Percentiles rank a stretch among this genome's conserved stretches.
These are phyloP conservation scores for Fusarium haematococcum DNA, from an alignment of 2,329 filamentous ascomycete genomes.

Conservation along the genomic window DNA sequence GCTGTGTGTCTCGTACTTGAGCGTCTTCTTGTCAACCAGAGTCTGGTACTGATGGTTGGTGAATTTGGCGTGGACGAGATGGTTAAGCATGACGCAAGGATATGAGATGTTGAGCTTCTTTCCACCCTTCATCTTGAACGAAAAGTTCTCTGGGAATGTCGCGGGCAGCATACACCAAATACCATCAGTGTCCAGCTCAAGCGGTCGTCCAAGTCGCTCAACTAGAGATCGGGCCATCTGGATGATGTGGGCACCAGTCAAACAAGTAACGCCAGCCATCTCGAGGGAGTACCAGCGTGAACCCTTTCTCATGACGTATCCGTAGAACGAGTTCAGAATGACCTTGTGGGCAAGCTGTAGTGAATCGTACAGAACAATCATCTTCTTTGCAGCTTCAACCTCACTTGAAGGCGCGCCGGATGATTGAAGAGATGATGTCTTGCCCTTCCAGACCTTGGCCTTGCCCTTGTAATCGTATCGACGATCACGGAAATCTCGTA, in stretches of 20 bases:
- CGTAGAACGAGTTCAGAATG: slow-evolving; percentile 99
- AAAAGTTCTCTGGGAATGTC: slow-evolving; percentile 95
- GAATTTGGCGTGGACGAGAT: slow-evolving; percentile 92
- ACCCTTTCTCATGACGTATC: slow-evolving; percentile 99
- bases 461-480: slow-evolving; percentile 99
- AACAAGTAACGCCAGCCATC: slow-evolving; percentile 98
- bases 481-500: slow-evolving; percentile 94
- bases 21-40: slow-evolving; percentile 79
- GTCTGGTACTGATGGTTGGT: slow-evolving; percentile 99
- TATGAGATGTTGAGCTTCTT: slow-evolving; percentile 98
- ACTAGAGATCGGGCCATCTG: slow-evolving; percentile 95
- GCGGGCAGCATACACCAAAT: slow-evolving; percentile 99
- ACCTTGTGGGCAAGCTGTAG: slow-evolving; percentile 98
- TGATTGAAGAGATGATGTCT: slow-evolving; percentile 87
- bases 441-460: slow-evolving; percentile 98
- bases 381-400: slow-evolving; percentile 96
- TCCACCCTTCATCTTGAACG: slow-evolving; percentile 92
- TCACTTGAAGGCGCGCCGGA: slow-evolving; percentile 81
- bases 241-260: slow-evolving; percentile 96
- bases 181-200: slow-evolving; percentile 97
- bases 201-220: slow-evolving; percentile 89
- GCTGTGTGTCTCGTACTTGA: slow-evolving; percentile 96
- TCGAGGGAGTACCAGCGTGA: slow-evolving; percentile 99
- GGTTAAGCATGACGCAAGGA: slow-evolving; percentile 98
- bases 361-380: slow-evolving; percentile 96